phyloP scores from a whole-genome alignment of 257 asterid species.

The Linaria vulgaris region DNA sequence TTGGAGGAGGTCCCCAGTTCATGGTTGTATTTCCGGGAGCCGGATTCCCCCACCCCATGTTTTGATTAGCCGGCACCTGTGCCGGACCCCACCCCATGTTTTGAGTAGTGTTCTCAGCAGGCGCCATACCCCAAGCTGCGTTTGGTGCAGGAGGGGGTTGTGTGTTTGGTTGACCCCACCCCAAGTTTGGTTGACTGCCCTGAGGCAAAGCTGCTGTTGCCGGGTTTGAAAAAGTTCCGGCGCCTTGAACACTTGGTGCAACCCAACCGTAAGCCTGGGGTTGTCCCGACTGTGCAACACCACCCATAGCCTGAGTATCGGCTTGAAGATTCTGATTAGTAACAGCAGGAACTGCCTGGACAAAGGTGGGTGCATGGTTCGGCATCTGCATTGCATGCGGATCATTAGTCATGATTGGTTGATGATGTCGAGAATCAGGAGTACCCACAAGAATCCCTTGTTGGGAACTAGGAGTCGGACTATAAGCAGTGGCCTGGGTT shows the following conservation, averaged over 20 bases:
- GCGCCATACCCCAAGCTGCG: constrained; percentile 55
- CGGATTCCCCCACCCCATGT: constrained; percentile 68
- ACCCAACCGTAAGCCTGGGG: constrained; percentile 59
- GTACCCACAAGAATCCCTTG: constrained; percentile 33
- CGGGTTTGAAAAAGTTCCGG: constrained; percentile 49
- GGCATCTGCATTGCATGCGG: constrained; percentile 43
- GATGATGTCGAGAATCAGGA: constrained; percentile 34
- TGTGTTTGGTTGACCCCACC: constrained; percentile 52
- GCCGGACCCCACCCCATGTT: constrained; percentile 57
- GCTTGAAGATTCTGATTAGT: constrained; percentile 45
- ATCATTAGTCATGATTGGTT: constrained; percentile 38
- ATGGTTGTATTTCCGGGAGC: constrained; percentile 44
- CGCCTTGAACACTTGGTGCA: constrained; percentile 44
- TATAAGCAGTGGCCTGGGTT: constrained; percentile 41
- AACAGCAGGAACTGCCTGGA: constrained; percentile 40
- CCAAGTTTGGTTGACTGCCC: neutral
- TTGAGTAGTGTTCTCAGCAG: constrained; percentile 36
- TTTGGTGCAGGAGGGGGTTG: constrained; percentile 46
- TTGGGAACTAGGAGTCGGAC: constrained; percentile 51
- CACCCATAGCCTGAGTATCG: constrained; percentile 45
- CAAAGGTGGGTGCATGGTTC: constrained; percentile 32
- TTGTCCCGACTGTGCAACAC: constrained; percentile 38
- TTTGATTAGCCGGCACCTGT: constrained; percentile 45
- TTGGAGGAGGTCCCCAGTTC: constrained; percentile 53
- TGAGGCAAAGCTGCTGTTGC: constrained; percentile 47